Evolutionary conservation across 805 yeast species (phyloP), one percentile per base, ranked within the genome.

Genomic region (Debaryomyces maramus): DNA sequence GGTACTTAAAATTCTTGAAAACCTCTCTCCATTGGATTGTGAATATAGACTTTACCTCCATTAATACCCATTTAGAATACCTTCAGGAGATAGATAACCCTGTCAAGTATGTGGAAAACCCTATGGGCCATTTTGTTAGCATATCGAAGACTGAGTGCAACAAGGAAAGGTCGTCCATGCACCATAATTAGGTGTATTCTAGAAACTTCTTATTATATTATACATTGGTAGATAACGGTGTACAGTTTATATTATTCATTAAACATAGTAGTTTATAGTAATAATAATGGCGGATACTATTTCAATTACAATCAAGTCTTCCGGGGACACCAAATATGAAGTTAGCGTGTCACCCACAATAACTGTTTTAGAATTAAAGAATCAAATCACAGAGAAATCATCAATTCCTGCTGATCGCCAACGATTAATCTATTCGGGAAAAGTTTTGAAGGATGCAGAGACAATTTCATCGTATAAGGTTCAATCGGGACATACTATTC

Each of bases 401-500:
- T 83, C 78, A 16, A 72, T 89, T 32, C 83, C 95, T 4, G 80
- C 78, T 1, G 84, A 75, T n/a, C 78, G 84, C 45, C 98, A 90
- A 65, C 76, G 98, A 43, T 74, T 91, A 58, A 90, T 91, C 56
- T 91, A 86, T 67, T 86, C 97, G 2, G 99, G 99, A 29, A 84
- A 91, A 51, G 96, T 93, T 23, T 75, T 91, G 56, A 90, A 90
- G 62, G 97, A 91, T 56, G 72, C 70, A 26, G 93, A 90, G 50
- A 76, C 86, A 5, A 63, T 91, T 7, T 81, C 73, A 13, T 68
- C 79, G 3, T 91, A 91, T 69, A 88, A 88, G 60, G 79, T 91
- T 56, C 87, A 87, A 62, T 67, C 78, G 40, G 97, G 95, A 19
- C 95, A 88, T 60, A 83, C 96, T 0, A 72, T 91, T 46, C 99